phyloP scores from a whole-genome alignment of 106 monocot genomes.

The Allium fistulosum region DNA sequence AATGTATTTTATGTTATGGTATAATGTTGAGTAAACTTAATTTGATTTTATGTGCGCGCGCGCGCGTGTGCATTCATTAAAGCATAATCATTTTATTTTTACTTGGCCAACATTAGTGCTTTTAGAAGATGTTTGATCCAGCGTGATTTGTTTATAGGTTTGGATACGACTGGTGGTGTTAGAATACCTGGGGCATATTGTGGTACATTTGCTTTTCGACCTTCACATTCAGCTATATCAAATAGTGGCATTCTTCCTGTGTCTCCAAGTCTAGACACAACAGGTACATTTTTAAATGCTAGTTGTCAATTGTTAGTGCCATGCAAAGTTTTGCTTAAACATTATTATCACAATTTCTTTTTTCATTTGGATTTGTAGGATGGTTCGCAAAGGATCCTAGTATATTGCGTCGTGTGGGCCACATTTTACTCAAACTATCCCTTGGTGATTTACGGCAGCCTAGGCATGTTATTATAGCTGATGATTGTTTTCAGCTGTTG shows the following conservation, averaged over 20 bases:
- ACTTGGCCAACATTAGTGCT: background rate
- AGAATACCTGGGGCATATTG: constrained; percentile 80
- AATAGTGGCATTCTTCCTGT: constrained; percentile 68
- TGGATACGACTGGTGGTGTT: constrained; percentile 85
- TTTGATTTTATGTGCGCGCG: too few species aligned
- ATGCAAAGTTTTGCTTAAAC: background rate
- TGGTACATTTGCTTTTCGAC: constrained; percentile 69
- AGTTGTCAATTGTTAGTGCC: background rate
- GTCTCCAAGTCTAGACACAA: constrained; percentile 78
- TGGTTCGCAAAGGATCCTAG: constrained; percentile 79
- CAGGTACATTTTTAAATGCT: constrained; percentile 39
- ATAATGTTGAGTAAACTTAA: too few species aligned
- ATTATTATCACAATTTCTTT: background rate
- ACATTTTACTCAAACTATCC: constrained; percentile 72
- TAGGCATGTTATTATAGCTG: constrained; percentile 74
- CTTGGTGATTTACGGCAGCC: constrained; percentile 53
- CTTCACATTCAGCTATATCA: constrained; percentile 60
- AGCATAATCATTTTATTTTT: background rate
- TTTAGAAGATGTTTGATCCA: constrained; percentile 7
- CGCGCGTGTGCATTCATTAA: too few species aligned
- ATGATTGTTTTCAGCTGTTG: constrained; percentile 78
- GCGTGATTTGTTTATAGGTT: constrained; percentile 31
- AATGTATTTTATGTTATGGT: too few species aligned
- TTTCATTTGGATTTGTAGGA: constrained; percentile 24
- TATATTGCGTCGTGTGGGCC: constrained; percentile 69